Base-by-base conservation (phyloP, 495 filamentous ascomycete species). In the Hypoxylon fragiforme region DNA sequence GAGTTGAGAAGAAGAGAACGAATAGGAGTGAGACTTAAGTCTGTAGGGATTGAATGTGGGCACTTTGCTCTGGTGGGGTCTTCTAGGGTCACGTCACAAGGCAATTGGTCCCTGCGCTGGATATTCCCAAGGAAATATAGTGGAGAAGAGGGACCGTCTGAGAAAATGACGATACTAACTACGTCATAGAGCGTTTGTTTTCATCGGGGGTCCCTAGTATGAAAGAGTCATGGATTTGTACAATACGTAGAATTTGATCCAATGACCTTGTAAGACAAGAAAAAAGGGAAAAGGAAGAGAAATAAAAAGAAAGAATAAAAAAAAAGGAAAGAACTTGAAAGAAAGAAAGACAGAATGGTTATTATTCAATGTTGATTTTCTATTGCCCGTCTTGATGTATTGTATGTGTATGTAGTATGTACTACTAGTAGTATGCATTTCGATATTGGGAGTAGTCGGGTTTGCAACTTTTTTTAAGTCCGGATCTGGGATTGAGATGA, bases 131-230 rank as follows among this genome's bases (percentile, higher is more conserved):
- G 22, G 44, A 61, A 43, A 16, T 38, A 22, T 46, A 44, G 54
- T 40, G 2, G 44, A n/a, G n/a, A 41, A 24, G 57, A 50, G 57
- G 57, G 50, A 20, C 42, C 9, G 34, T 36, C 46, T 62, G 58
- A 53, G 57, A 52, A n/a, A 62, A 62, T 62, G 58, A 62, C 58
- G 58, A 56, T 62, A 41, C 16, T 12, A 31, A 47, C 44, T 62
- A 62, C 58, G 58, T 62, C 58, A 62, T 62, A 36, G 3, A 47
- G 52, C 47, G 38, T 56, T 47, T 31, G 21, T 51, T 35, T 28
- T 48, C 19, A 32, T 61, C 31, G 47, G 44, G 19, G 41, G 15
- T 22, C 45, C 40, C 44, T n/a, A 44, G 28, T 30, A 52, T 57
- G 21, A 56, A 53, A 62, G 58, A 62, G 58, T 62, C 58, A 62